phyloP scores from a whole-genome alignment of 495 filamentous ascomycete species.

The Penicillium angulare region DNA sequence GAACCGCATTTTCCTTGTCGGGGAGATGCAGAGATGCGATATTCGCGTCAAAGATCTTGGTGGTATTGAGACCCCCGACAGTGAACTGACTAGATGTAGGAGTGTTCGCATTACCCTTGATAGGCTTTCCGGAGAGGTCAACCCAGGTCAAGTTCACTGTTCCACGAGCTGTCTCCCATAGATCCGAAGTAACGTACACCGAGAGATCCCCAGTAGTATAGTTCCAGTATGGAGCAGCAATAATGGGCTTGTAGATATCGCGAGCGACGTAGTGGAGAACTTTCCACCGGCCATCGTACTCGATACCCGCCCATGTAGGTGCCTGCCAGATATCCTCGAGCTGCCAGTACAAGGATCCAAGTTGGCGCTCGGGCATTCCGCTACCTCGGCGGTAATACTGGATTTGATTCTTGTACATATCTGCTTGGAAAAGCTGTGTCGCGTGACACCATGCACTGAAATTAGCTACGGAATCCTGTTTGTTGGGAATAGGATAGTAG shows the following conservation, averaged over 20 bases:
- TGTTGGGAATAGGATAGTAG: slow-evolving; percentile 63
- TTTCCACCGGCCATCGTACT: slow-evolving; percentile 66
- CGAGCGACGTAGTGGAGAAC: slow-evolving; percentile 59
- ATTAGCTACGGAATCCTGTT: slow-evolving; percentile 55
- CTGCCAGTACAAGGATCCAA: slow-evolving; percentile 68
- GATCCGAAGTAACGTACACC: slow-evolving; percentile 56
- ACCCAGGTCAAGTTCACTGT: slow-evolving; percentile 39
- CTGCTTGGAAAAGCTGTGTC: slow-evolving; percentile 68
- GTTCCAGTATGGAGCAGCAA: slow-evolving; percentile 63
- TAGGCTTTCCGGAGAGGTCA: slow-evolving; percentile 35
- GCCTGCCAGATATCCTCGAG: slow-evolving; percentile 70
- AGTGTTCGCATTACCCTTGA: slow-evolving; percentile 30
- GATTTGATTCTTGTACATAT: slow-evolving; percentile 63
- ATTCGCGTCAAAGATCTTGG: slow-evolving; percentile 48
- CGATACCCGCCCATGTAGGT: slow-evolving; percentile 64
- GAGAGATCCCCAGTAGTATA: slow-evolving; percentile 51
- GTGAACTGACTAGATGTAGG: slow-evolving; percentile 40
- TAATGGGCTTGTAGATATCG: slow-evolving; percentile 60
- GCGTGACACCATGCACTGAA: slow-evolving; percentile 69
- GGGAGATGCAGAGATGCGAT: slow-evolving; percentile 32
- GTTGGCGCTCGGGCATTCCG: slow-evolving; percentile 57
- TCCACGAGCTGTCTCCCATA: slow-evolving; percentile 37
- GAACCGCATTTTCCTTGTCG: slow-evolving; percentile 45
- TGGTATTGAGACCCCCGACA: slow-evolving; percentile 62
- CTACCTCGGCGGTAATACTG: slow-evolving; percentile 65